These are phyloP conservation scores for Besnoitia besnoiti DNA, from an alignment of 169 alveolate genomes.

Conservation along the genomic window DNA sequence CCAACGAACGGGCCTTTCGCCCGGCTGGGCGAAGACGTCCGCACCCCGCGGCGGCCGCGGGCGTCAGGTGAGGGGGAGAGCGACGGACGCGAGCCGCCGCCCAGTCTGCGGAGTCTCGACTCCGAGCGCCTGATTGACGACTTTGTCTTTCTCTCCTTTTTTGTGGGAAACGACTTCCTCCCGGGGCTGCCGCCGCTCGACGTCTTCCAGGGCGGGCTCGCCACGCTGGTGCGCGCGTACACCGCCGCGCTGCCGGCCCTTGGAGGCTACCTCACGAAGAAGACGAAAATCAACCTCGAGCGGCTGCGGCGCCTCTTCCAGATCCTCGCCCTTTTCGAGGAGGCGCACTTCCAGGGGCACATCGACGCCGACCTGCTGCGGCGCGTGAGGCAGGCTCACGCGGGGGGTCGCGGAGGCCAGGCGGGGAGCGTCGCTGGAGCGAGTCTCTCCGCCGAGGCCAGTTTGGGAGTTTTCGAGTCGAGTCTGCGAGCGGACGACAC, in stretches of 20 bases:
- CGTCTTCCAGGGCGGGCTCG: slow-evolving; percentile 49
- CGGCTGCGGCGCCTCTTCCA: slow-evolving; percentile 47
- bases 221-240: slow-evolving; percentile 35
- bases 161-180: slow-evolving; percentile 96
- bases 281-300: slow-evolving; percentile 49
- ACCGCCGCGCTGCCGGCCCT: slow-evolving; percentile 48
- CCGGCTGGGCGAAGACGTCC: not conserved
- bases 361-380: slow-evolving; percentile 23
- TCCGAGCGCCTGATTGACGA: slow-evolving; percentile 92
- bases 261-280: slow-evolving; percentile 58
- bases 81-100: not conserved
- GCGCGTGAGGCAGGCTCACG: not conserved
- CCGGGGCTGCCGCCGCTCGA: slow-evolving; percentile 95
- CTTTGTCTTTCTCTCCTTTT: slow-evolving; percentile 91
- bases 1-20: too few relatives aligned
- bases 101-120: slow-evolving; percentile 77
- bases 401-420: not conserved
- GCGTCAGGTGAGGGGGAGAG: not conserved
- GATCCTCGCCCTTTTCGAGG: slow-evolving; percentile 40
- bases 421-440: not conserved
- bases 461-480: too few relatives aligned
- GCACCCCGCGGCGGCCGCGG: not conserved
- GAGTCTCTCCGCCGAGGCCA: not conserved
- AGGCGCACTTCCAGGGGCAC: slow-evolving; percentile 25
- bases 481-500: too few relatives aligned